These are phyloP conservation scores for Cercospora canescens DNA, from an alignment of 2,329 filamentous ascomycete genomes.

Conservation along the genomic window DNA sequence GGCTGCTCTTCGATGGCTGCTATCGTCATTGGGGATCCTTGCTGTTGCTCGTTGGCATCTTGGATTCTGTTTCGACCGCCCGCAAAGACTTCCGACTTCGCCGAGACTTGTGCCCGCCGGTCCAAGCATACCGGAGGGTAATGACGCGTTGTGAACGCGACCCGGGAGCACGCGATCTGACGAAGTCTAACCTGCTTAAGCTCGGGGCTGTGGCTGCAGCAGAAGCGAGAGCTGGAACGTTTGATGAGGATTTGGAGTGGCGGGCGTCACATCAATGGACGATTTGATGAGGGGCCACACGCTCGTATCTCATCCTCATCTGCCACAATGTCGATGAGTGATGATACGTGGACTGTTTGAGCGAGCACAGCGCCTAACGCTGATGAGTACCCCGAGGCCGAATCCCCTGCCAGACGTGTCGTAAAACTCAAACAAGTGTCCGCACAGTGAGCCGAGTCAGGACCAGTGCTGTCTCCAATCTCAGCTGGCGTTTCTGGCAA, in stretches of 20 bases:
- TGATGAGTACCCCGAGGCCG: background rate
- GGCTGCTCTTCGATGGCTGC: background rate
- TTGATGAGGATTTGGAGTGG: conserved; percentile 13
- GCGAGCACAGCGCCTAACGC: background rate
- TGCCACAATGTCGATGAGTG: background rate
- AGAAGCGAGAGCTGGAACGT: background rate
- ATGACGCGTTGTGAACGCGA: conserved; percentile 12
- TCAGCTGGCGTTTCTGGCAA: background rate
- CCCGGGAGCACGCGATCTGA: conserved; percentile 11
- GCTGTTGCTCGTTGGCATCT: background rate
- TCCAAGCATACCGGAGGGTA: background rate
- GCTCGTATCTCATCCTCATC: background rate
- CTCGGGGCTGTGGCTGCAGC: conserved; percentile 11
- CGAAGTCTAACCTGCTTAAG: conserved; percentile 12
- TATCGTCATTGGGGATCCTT: background rate
- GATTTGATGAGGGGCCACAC: background rate
- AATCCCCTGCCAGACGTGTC: conserved; percentile 3
- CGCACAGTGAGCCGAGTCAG: conserved; percentile 2
- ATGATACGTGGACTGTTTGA: background rate
- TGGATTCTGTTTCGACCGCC: background rate
- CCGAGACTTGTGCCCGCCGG: conserved; percentile 1
- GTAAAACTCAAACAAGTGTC: conserved; percentile 9
- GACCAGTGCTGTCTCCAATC: background rate
- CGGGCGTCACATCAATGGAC: conserved; percentile 3
- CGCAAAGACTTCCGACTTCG: background rate